These are phyloP conservation scores for Coemansia sp. DNA, from an alignment of 192 early-diverging fungal species.

Conservation along the genomic window DNA sequence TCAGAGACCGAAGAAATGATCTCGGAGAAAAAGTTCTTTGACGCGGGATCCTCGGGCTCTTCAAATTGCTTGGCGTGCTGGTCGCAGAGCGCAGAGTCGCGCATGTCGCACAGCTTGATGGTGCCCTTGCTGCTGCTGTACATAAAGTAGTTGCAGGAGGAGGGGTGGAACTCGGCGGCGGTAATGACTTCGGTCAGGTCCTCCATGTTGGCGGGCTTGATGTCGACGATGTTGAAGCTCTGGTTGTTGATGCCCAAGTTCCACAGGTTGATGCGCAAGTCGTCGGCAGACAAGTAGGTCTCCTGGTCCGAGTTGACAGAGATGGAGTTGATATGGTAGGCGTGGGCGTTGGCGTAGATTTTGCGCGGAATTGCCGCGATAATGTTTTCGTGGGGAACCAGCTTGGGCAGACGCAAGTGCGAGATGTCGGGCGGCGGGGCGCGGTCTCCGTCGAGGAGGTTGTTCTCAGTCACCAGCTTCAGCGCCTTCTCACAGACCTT, in stretches of 20 bases:
- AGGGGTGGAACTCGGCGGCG: slow-evolving; percentile 95
- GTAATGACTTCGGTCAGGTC: slow-evolving; percentile 99
- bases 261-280: slow-evolving; percentile 98
- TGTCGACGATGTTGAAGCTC: slow-evolving; percentile 99
- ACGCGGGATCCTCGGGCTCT: slow-evolving; percentile 88
- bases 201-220: slow-evolving; percentile 99
- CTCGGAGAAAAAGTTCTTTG: slow-evolving; percentile 99
- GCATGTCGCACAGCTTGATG: slow-evolving; percentile 97
- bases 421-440: slow-evolving; percentile 47
- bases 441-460: slow-evolving; percentile 68
- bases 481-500: slow-evolving; percentile 98
- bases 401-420: slow-evolving; percentile 72
- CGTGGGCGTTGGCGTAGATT: slow-evolving; percentile 97
- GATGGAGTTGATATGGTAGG: slow-evolving; percentile 99
- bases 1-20: slow-evolving; percentile 99
- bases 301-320: slow-evolving; percentile 98
- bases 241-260: slow-evolving; percentile 96
- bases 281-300: slow-evolving; percentile 96
- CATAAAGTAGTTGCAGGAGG: slow-evolving; percentile 95
- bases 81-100: slow-evolving; percentile 92
- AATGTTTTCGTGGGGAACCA: slow-evolving; percentile 93
- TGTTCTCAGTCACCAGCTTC: slow-evolving; percentile 92
- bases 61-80: slow-evolving; percentile 92
- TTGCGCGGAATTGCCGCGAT: slow-evolving; percentile 92
- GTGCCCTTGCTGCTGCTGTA: slow-evolving; percentile 98